Evolutionary conservation across 2,329 filamentous ascomycete genomes (phyloP), one percentile per base, ranked within the genome.

Genomic region (Fusarium compactum): DNA sequence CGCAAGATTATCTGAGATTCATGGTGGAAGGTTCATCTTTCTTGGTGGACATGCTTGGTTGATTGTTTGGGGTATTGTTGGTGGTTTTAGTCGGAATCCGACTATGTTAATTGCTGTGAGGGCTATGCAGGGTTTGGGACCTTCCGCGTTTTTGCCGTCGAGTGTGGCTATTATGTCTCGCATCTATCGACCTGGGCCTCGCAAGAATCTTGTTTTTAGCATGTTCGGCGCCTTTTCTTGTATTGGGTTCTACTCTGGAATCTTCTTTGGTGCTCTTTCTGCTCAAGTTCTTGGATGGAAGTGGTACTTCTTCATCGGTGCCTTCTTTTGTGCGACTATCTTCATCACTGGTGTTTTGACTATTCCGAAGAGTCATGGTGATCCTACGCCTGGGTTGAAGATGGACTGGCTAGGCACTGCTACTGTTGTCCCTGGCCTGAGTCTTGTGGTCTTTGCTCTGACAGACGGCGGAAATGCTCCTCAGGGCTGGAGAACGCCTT

Each of bases 371-470:
- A 74, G 78, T 43, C 72, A 78, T 54, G 65, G 74, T 54, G 38
- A 79, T 14, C 50, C 73, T 2, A 70, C 76, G 18, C 58, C 70
- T 3, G 51, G 46, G 3, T 58, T 80, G 10, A 69, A 69, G 32
- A 94, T 94, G 91, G 92, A 95, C 76, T 94, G 89, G 86, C 81
- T 84, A 60, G 92, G 92, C 0, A 80, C 86, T 3, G 75, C 78
- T 4, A 86, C 90, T 16, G 90, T 91, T 18, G 84, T 92, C 0
- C 84, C 85, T 0, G 92, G 90, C 0, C 78, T 94, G 15, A 84
- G 92, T 3, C 83, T 96, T 27, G 83, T 93, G 68, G 90, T 94
- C 0, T 95, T 90, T 73, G 91, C 92, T 0, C 86, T 96, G 54
- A 94, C 92, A 0, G 90, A 93, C 50, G 90, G 89, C 10, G 87